A percentile compares a stretch with the other conserved stretches of the same genome.
Conservation (phyloP, 2,329 filamentous ascomycete species). For the Talaromyces sp. region DNA sequence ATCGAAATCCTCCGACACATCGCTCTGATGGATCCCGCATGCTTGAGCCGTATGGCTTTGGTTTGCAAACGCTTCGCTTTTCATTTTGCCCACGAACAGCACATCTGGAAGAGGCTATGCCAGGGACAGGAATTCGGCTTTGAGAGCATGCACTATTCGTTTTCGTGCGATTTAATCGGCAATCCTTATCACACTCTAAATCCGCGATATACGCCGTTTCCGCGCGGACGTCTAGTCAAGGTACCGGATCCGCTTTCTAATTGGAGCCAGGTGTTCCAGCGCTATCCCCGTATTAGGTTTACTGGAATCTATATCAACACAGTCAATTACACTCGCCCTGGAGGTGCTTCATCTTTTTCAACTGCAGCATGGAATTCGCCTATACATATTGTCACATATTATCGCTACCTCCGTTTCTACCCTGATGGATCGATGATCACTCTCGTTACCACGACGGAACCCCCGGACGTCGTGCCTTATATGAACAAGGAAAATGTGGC, state of each 20-base stretch:
- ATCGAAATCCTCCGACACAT: conserved; percentile 71
- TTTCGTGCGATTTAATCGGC: conserved; percentile 56
- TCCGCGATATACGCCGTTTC: conserved; percentile 31
- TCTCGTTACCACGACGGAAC: conserved; percentile 74
- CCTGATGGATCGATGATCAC: conserved; percentile 79
- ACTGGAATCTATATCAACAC: conserved; percentile 96
- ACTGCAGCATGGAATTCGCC: conserved; percentile 72
- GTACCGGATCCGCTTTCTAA: conserved; percentile 38
- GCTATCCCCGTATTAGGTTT: conserved; percentile 81
- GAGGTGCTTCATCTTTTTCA: conserved; percentile 61
- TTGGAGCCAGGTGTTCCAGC: conserved; percentile 68
- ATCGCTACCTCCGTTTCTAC: conserved; percentile 92
- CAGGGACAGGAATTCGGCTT: conserved; percentile 70
- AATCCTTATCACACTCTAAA: conserved; percentile 26
- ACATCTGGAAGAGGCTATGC: conserved; percentile 76
- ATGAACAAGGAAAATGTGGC: conserved; percentile 65
- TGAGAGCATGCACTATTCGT: conserved; percentile 74
- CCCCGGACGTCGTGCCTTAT: conserved; percentile 79
- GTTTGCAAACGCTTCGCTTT: conserved; percentile 87
- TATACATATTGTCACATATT: conserved; percentile 95
- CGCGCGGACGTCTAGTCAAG: conserved; percentile 19
- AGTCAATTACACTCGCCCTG: conserved; percentile 86
- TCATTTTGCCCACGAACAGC: conserved; percentile 74
- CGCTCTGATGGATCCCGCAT: conserved; percentile 67
- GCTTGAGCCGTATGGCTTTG: conserved; percentile 67